A percentile compares a stretch with the other conserved stretches of the same genome.
Conservation (phyloP, 208 protist genomes). For the Endotrypanum monterogeii region DNA sequence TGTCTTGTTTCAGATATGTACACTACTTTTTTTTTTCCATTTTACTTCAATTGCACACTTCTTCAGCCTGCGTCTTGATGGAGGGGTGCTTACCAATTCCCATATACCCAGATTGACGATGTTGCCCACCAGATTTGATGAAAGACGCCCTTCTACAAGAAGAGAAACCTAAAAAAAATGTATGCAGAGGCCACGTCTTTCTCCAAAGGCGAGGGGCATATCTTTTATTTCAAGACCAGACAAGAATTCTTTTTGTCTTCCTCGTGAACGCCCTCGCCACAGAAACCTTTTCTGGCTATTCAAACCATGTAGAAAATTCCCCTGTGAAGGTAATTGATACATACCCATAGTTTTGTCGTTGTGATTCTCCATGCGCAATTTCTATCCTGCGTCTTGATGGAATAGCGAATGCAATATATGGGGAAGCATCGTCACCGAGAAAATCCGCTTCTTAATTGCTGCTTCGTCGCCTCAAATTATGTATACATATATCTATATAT, state of each 20-base stretch:
- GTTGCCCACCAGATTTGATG: neutral
- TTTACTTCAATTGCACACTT: neutral
- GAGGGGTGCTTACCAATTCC: neutral
- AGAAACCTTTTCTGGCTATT: neutral
- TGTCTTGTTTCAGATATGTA: conserved; percentile 7
- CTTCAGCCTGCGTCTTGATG: neutral
- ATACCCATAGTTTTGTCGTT: neutral
- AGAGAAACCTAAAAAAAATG: neutral
- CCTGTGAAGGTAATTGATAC: neutral
- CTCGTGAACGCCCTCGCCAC: neutral
- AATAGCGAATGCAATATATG: neutral
- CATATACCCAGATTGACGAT: no score
- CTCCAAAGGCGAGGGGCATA: no score
- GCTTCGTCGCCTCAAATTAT: neutral
- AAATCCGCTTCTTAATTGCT: no score
- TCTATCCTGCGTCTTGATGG: neutral
- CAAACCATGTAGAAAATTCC: neutral
- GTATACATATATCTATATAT: neutral
- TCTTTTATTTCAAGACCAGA: no score
- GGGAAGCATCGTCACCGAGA: neutral
- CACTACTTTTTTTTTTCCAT: neutral
- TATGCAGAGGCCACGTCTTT: neutral
- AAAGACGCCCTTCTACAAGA: neutral
- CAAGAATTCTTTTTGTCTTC: neutral
- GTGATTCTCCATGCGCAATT: neutral